Conservation (phyloP, 163 green algal species). For the Chlamydomonas reinhardtii region DNA sequence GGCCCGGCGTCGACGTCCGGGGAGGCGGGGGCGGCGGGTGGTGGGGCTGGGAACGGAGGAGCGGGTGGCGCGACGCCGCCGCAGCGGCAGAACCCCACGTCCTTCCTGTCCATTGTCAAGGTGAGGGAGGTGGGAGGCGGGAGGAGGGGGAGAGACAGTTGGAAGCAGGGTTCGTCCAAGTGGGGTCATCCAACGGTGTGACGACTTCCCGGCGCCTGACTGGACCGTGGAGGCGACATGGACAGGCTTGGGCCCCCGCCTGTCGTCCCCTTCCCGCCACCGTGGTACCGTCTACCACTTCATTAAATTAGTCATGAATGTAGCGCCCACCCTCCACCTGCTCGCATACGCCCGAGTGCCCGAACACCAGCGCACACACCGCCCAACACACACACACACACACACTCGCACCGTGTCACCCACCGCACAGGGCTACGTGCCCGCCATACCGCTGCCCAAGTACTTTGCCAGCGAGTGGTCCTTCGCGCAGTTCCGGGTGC, state of each 20-base stretch:
- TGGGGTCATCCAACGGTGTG: no score
- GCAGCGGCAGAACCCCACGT: slow-evolving; percentile 73
- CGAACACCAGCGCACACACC: slow-evolving; percentile 1
- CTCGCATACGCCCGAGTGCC: no score
- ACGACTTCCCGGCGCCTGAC: no score
- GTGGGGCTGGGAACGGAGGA: no score
- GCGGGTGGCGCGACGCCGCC: not conserved
- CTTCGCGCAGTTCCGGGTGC: slow-evolving; percentile 91
- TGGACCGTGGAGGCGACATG: no score
- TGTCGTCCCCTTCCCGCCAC: no score
- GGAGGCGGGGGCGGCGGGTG: not conserved
- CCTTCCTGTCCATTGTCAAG: slow-evolving; percentile 84
- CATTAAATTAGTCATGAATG: no score
- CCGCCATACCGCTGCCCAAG: slow-evolving; percentile 72
- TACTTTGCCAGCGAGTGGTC: slow-evolving; percentile 97
- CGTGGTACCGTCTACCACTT: no score
- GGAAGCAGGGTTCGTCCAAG: no score
- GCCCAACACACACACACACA: slow-evolving; percentile 18
- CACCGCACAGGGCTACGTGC: slow-evolving; percentile 51
- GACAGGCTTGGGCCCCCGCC: no score
- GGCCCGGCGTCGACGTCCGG: not conserved
- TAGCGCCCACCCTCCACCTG: no score
- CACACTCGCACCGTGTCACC: not conserved
- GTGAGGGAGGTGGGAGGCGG: slow-evolving; percentile 50
- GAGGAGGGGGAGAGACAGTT: no score